Base-by-base conservation (phyloP, 805 yeast species). In the Millerozyma acaciae region DNA sequence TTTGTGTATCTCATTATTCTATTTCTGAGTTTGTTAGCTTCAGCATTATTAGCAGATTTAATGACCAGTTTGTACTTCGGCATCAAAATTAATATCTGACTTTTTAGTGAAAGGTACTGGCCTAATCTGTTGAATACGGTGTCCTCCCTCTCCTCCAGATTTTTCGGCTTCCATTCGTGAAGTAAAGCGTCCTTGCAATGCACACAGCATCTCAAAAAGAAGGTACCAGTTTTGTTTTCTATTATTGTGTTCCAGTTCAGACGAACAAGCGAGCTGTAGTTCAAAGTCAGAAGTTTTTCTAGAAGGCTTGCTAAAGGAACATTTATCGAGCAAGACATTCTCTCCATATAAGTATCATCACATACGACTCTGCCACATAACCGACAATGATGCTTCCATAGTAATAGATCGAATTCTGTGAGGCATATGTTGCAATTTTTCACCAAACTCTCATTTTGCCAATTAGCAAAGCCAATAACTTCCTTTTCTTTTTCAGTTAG, bases 311-410 rank as follows among this genome's bases (percentile, higher is more conserved):
- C 52, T 2, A 80, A 45, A 0, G 85, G 85, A 0, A 86, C 80
- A 35, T 77, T 76, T 51, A 78, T 75, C 0, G 96, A 87, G 53
- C 98, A 90, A 14, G 46, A 39, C 24, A 47, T 9, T 64, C 79
- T 6, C 65, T 71, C 30, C 39, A 60, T 32, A 55, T 38, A 45
- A 9, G 56, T 45, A 43, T 79, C 80, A 16, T 82, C 94, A 60
- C 97, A 90, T 0, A 87, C 85, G 1, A 84, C 75, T 17, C 57
- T 50, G 0, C 97, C 97, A 62, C 98, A 90, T 16, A 88, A 55
- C 22, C 97, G 64, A 55, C 98, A 93, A 54, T 90, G 98, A 53
- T 93, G 97, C 43, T 82, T 85, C 32, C 97, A 62, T 16, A 73
- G 45, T 0, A 76, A 51, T 27, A 83, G 58, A 8, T 71, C 65